These are phyloP conservation scores for Dictyostelium brefeldianum DNA, from an alignment of 78 protist genomes.

Conservation along the genomic window DNA sequence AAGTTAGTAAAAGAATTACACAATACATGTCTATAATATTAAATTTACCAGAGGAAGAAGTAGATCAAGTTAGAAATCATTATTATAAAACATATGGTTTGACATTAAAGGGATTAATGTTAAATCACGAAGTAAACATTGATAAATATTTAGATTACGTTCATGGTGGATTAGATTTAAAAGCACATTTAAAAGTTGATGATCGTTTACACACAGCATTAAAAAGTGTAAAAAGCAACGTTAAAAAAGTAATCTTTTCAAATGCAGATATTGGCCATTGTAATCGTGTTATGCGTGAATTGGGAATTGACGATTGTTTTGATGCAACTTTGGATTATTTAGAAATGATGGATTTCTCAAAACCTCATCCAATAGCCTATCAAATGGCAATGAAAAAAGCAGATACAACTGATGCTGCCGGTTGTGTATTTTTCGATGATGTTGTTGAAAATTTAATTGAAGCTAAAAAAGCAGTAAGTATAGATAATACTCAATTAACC, in stretches of 20 bases:
- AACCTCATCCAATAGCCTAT: slow-evolving; percentile 72
- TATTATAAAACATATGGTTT: slow-evolving; percentile 76
- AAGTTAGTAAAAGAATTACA: slow-evolving; percentile 54
- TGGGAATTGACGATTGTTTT: slow-evolving; percentile 35
- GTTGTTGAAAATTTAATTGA: slow-evolving; percentile 67
- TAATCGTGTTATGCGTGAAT: slow-evolving; percentile 37
- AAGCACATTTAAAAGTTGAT: slow-evolving; percentile 13
- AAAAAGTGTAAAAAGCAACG: background rate
- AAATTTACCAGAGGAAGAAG: slow-evolving; percentile 49
- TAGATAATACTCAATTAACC: too few species aligned
- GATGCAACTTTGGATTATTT: slow-evolving; percentile 57
- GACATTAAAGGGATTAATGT: slow-evolving; percentile 65
- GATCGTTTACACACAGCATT: slow-evolving; percentile 11
- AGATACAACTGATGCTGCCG: slow-evolving; percentile 53
- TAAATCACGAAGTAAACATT: slow-evolving; percentile 39
- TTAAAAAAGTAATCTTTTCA: slow-evolving; percentile 45
- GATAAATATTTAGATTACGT: slow-evolving; percentile 64
- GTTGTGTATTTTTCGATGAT: slow-evolving; percentile 78
- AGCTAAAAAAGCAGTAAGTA: slow-evolving; percentile 75
- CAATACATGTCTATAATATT: slow-evolving; percentile 21
- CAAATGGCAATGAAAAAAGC: slow-evolving; percentile 81
- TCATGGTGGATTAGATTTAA: slow-evolving; percentile 71
- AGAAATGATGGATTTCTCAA: slow-evolving; percentile 53
- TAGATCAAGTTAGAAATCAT: slow-evolving; percentile 53
- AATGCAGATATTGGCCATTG: slow-evolving; percentile 72